Percentiles rank a stretch among this genome's conserved stretches.
phyloP scores from a whole-genome alignment of 495 filamentous ascomycete species.

The Amphirosellinia nigrospora region DNA sequence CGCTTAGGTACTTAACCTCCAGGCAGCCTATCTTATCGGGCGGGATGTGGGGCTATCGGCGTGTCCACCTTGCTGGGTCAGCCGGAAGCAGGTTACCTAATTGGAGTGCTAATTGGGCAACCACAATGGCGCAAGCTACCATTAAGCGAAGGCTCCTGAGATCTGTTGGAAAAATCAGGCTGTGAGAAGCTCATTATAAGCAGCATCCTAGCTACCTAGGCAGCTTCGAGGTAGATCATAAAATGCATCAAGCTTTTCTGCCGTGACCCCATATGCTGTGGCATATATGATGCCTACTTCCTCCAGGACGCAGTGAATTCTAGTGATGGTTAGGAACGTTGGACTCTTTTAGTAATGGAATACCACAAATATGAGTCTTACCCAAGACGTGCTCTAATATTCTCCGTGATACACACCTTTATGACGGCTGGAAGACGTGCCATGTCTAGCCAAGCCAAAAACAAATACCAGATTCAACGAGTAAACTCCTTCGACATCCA shows the following conservation, averaged over 20 bases:
- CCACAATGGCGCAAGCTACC: not conserved
- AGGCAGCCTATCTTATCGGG: constrained; percentile 40
- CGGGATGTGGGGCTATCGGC: constrained; percentile 2
- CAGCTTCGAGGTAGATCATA: not conserved
- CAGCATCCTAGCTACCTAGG: not conserved
- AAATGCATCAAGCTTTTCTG: not conserved
- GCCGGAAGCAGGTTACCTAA: not conserved
- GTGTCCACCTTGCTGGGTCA: constrained; percentile 5
- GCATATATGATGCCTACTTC: not conserved
- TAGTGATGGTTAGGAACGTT: not conserved
- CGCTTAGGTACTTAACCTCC: no score
- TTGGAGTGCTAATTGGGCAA: not conserved
- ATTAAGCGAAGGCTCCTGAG: not conserved
- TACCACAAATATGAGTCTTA: not conserved
- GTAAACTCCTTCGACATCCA: not conserved
- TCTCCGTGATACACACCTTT: not conserved
- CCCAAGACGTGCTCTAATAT: not conserved
- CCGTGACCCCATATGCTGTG: not conserved
- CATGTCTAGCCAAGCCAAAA: not conserved
- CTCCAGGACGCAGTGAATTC: not conserved
- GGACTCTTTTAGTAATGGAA: not conserved
- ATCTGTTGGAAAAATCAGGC: not conserved
- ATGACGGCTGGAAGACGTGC: not conserved
- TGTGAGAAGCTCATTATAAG: not conserved
- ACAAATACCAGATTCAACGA: not conserved